Percentiles rank a stretch among this genome's conserved stretches.
Evolutionary conservation across 2,329 filamentous ascomycete species (phyloP).

Genomic region (Colletotrichum sansevieriae): DNA sequence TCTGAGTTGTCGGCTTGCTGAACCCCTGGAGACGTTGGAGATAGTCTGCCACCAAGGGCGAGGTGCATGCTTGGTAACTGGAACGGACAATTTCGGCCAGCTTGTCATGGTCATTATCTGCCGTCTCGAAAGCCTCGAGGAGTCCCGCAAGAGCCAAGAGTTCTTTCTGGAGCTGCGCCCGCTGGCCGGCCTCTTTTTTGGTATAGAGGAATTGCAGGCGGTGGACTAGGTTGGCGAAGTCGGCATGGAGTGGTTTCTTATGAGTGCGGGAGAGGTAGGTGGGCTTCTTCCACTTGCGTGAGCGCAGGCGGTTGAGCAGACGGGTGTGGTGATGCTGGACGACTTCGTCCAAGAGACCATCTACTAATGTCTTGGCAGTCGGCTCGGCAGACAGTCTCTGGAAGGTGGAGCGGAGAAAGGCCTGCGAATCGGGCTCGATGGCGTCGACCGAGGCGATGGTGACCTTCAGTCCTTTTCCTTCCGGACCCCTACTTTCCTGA

Average conservation of each 20-base stretch:
- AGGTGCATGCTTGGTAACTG: conserved; percentile 35
- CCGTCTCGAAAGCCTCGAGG: conserved; percentile 35
- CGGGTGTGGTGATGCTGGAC: conserved; percentile 38
- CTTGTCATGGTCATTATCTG: conserved; percentile 20
- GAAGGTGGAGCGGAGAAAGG: conserved; percentile 36
- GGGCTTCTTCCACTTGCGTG: conserved; percentile 40
- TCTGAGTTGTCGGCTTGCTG: conserved; percentile 36
- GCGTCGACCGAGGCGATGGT: conserved; percentile 40
- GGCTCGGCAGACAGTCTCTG: conserved; percentile 13
- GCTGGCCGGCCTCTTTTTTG: conserved; percentile 29
- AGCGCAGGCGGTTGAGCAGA: conserved; percentile 42
- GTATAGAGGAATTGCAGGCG: conserved; percentile 37
- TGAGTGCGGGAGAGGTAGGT: conserved; percentile 40
- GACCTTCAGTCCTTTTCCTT: conserved; percentile 16
- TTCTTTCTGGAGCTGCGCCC: conserved; percentile 21
- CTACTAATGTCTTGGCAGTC: conserved; percentile 24
- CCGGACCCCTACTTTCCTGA: conserved; percentile 18
- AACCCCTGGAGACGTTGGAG: conserved; percentile 30
- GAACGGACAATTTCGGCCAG: conserved; percentile 29
- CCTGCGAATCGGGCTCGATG: conserved; percentile 34
- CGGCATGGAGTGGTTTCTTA: conserved; percentile 41
- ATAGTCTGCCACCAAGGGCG: conserved; percentile 25
- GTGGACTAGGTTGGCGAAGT: conserved; percentile 37
- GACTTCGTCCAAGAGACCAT: conserved; percentile 22
- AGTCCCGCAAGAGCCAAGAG: conserved; percentile 29